Percentiles rank a stretch among this genome's conserved stretches.
Evolutionary conservation across 495 filamentous ascomycete species (phyloP).

Genomic region (Hypoxylon cercidicola): DNA sequence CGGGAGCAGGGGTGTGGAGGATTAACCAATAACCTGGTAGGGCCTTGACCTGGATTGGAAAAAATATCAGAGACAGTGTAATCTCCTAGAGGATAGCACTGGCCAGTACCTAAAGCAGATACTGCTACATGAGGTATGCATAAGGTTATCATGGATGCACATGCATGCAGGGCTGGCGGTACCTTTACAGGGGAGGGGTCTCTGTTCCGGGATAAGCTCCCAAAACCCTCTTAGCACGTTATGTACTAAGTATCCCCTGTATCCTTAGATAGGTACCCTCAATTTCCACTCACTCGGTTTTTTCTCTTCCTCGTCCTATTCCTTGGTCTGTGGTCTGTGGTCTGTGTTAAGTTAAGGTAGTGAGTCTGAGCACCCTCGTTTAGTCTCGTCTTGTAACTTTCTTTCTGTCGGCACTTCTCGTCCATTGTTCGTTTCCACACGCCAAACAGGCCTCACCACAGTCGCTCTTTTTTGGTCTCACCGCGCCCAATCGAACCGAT

Average conservation of each 20-base stretch:
- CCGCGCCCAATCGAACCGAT: constrained; percentile 10
- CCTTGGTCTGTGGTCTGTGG: constrained; percentile 8
- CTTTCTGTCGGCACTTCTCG: constrained; percentile 26
- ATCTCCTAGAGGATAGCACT: constrained; percentile 25
- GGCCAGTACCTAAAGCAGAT: background rate
- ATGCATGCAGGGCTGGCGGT: background rate
- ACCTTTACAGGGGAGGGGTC: constrained; percentile 33
- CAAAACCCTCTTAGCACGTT: constrained; percentile 15
- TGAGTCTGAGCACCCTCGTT: constrained; percentile 11
- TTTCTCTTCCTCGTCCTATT: constrained; percentile 20
- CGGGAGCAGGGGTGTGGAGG: background rate
- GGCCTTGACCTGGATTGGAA: background rate
- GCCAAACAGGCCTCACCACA: constrained; percentile 18
- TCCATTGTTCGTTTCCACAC: constrained; percentile 21
- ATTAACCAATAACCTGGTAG: no score
- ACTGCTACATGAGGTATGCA: constrained; percentile 5
- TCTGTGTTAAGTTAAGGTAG: constrained; percentile 9
- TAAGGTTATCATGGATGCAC: background rate
- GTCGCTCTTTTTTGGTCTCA: constrained; percentile 43
- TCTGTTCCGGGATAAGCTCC: constrained; percentile 16
- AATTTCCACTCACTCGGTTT: constrained; percentile 38
- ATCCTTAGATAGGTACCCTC: constrained; percentile 32
- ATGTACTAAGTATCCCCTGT: constrained; percentile 16
- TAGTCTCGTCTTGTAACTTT: constrained; percentile 13
- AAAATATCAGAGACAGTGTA: constrained; percentile 25